Percentiles rank a stretch among this genome's conserved stretches.
Evolutionary conservation across 2,329 filamentous ascomycete genomes (phyloP).

Genomic region (Monilinia laxa): DNA sequence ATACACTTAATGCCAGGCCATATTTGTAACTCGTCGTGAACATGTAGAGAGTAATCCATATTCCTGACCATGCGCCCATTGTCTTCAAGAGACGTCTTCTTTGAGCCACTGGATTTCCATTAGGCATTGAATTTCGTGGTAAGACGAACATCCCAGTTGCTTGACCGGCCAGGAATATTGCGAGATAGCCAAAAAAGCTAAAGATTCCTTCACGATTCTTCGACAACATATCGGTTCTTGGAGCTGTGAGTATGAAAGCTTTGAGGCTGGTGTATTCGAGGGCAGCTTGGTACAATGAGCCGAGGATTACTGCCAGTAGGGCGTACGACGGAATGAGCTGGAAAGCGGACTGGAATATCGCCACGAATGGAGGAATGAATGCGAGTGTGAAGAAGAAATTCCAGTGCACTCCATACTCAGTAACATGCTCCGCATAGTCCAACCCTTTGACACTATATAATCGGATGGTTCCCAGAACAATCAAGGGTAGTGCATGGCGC

Average conservation of each 20-base stretch:
- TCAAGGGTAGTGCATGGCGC: constrained; percentile 78
- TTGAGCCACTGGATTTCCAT: constrained; percentile 48
- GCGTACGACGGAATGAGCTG: constrained; percentile 74
- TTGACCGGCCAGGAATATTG: constrained; percentile 90
- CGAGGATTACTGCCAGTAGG: constrained; percentile 67
- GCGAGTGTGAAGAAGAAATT: constrained; percentile 99
- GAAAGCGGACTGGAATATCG: constrained; percentile 73
- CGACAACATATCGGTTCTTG: constrained; percentile 74
- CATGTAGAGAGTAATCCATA: constrained; percentile 71
- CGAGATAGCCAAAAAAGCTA: constrained; percentile 88
- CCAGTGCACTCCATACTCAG: constrained; percentile 98
- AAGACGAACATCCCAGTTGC: constrained; percentile 78
- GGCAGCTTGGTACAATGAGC: constrained; percentile 68
- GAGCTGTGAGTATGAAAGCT: constrained; percentile 77
- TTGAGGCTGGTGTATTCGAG: constrained; percentile 79
- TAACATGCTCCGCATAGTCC: constrained; percentile 95
- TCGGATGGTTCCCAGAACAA: constrained; percentile 76
- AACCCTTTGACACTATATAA: constrained; percentile 88
- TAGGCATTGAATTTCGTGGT: constrained; percentile 54
- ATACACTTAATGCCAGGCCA: constrained; percentile 74
- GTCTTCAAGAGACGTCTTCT: constrained; percentile 60
- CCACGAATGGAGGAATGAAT: constrained; percentile 84
- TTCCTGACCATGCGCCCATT: constrained; percentile 61
- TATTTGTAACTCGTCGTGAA: constrained; percentile 66
- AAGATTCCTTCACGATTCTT: constrained; percentile 96